Conservation (phyloP, 2,329 filamentous ascomycete species). For the Daldinia eschscholtzii region DNA sequence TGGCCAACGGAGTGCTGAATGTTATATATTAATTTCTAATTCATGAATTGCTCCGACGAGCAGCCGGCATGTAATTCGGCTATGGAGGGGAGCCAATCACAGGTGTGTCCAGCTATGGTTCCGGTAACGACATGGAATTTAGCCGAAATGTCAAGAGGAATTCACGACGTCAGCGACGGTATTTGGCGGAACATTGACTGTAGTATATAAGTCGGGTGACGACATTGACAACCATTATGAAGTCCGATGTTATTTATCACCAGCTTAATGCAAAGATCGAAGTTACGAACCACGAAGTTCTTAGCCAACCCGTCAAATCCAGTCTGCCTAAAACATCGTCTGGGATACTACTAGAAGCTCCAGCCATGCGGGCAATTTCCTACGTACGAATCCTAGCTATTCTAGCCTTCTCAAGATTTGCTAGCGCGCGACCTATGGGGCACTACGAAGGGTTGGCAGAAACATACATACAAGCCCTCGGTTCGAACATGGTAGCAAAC, state of each 20-base stretch:
- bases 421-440: conserved; percentile 11
- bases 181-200: not conserved
- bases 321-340: no score
- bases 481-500: conserved; percentile 33
- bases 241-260: not conserved
- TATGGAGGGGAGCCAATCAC: conserved; percentile 29
- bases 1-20: not conserved
- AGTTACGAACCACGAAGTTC: not conserved
- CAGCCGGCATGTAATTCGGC: conserved; percentile 18
- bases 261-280: not conserved
- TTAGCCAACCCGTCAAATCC: not conserved
- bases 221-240: not conserved
- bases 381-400: not conserved
- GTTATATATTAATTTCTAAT: not conserved
- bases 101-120: conserved; percentile 1
- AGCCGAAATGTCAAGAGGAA: conserved; percentile 24
- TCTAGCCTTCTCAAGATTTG: conserved; percentile 6
- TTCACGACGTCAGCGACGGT: conserved; percentile 19
- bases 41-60: not conserved
- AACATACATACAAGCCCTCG: conserved; percentile 28
- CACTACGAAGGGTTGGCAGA: conserved; percentile 30
- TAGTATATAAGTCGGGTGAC: conserved; percentile 24
- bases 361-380: conserved; percentile 5
- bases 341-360: not conserved
- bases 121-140: conserved; percentile 28